phyloP scores from a whole-genome alignment of 2,329 filamentous ascomycete species.

The Aspergillus fumigatiaffinis region DNA sequence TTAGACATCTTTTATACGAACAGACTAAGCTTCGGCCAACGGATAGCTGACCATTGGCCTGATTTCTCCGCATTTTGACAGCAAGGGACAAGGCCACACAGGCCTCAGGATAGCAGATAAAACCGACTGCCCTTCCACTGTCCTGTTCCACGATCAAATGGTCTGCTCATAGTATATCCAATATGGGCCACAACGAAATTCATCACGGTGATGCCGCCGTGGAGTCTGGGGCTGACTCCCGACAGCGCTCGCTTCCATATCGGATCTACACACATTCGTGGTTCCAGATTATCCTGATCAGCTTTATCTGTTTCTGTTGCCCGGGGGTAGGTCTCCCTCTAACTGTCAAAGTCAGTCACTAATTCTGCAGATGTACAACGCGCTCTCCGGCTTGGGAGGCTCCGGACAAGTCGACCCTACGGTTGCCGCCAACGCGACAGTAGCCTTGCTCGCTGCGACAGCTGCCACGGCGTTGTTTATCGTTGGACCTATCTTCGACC shows the following conservation, averaged over 20 bases:
- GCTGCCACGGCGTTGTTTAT: constrained; percentile 44
- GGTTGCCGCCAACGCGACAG: constrained; percentile 46
- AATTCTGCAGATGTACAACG: constrained; percentile 45
- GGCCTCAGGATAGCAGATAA: neutral
- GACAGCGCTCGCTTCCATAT: constrained; percentile 11
- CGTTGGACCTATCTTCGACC: constrained; percentile 43
- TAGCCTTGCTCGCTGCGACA: constrained; percentile 43
- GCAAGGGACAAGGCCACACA: neutral
- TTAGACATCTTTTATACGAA: no score
- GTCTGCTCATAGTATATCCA: neutral
- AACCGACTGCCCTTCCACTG: neutral
- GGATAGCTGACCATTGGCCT: neutral
- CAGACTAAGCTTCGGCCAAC: neutral
- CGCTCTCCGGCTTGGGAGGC: constrained; percentile 44
- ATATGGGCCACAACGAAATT: neutral
- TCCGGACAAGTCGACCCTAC: constrained; percentile 45
- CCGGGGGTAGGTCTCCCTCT: constrained; percentile 27
- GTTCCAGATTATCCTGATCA: constrained; percentile 48
- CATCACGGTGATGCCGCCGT: constrained; percentile 1
- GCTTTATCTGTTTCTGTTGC: constrained; percentile 49
- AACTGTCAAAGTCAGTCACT: neutral
- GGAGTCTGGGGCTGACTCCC: constrained; percentile 14
- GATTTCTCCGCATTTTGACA: no score
- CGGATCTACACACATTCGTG: constrained; percentile 43
- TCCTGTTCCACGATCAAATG: neutral